Evolutionary conservation across 108 stramenopile genomes (phyloP).

Genomic region (Schizochytrium sp.): DNA sequence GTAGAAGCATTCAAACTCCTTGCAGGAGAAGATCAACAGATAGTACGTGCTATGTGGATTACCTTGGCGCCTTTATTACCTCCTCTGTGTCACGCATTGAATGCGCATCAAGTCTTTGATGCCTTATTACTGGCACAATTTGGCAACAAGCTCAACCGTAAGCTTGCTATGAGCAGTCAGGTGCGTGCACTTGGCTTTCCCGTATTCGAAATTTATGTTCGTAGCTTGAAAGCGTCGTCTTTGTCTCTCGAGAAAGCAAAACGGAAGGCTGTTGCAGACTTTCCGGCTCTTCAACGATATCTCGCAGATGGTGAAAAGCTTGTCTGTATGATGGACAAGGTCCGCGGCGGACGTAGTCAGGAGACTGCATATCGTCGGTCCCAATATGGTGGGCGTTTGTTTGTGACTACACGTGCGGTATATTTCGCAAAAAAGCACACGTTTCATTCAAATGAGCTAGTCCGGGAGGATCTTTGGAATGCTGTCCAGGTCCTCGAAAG

Average conservation of each 20-base stretch:
- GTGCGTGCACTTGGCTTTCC: slow-evolving; percentile 38
- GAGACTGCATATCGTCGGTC: slow-evolving; percentile 45
- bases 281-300: neutral
- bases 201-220: slow-evolving; percentile 18
- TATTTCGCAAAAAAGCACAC: slow-evolving; percentile 46
- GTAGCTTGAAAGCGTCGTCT: neutral
- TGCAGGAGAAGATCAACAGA: slow-evolving; percentile 21
- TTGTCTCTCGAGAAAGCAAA: neutral
- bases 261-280: slow-evolving; percentile 30
- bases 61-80: slow-evolving; percentile 34
- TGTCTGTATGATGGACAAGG: slow-evolving; percentile 45
- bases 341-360: slow-evolving; percentile 26
- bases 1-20: slow-evolving; percentile 7
- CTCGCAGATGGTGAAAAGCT: slow-evolving; percentile 14
- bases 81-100: slow-evolving; percentile 49
- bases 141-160: neutral
- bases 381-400: neutral
- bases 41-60: slow-evolving; percentile 31
- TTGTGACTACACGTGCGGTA: slow-evolving; percentile 35
- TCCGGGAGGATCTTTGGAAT: slow-evolving; percentile 43
- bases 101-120: slow-evolving; percentile 55
- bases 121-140: slow-evolving; percentile 17
- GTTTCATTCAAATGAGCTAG: neutral
- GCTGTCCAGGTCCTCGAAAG: slow-evolving; percentile 53
- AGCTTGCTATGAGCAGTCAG: slow-evolving; percentile 40